Evolutionary conservation across 306 rosid genomes (phyloP).

Genomic region (Sphenostylis stenocarpa): DNA sequence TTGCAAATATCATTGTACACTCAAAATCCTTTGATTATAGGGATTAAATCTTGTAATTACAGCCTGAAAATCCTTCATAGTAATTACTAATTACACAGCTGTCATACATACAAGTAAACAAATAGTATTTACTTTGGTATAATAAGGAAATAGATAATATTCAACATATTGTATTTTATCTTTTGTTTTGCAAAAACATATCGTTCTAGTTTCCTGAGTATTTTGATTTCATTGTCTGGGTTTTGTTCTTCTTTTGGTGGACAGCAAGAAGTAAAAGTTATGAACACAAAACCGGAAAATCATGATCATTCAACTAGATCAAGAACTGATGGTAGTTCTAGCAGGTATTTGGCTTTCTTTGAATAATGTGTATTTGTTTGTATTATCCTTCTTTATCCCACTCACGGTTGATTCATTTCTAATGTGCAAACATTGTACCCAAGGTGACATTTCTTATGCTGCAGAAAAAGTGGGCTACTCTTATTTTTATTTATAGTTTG

Average conservation of each 20-base stretch:
- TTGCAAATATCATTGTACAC: neutral
- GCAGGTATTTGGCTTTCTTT: conserved; percentile 52
- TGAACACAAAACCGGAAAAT: conserved; percentile 46
- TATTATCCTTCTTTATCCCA: neutral
- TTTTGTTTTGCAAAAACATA: conserved; percentile 19
- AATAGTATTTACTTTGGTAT: neutral
- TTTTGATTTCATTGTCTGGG: conserved; percentile 11
- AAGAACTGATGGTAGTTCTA: conserved; percentile 47
- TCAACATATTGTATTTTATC: neutral
- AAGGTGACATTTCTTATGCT: conserved; percentile 27
- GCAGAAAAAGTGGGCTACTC: neutral
- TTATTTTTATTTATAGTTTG: neutral
- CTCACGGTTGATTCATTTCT: neutral
- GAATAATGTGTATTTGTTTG: neutral
- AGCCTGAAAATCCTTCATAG: neutral
- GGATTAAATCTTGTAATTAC: neutral
- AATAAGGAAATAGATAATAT: neutral
- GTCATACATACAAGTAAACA: neutral
- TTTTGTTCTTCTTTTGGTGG: conserved; percentile 22
- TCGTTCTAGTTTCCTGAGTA: conserved; percentile 19
- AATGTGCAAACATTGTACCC: conserved; percentile 3
- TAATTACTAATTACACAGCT: neutral
- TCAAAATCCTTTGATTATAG: neutral
- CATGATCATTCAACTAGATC: conserved; percentile 42
- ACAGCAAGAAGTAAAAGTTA: conserved; percentile 73